Conservation (phyloP, 163 green algal species). For the Volvox carteri region DNA sequence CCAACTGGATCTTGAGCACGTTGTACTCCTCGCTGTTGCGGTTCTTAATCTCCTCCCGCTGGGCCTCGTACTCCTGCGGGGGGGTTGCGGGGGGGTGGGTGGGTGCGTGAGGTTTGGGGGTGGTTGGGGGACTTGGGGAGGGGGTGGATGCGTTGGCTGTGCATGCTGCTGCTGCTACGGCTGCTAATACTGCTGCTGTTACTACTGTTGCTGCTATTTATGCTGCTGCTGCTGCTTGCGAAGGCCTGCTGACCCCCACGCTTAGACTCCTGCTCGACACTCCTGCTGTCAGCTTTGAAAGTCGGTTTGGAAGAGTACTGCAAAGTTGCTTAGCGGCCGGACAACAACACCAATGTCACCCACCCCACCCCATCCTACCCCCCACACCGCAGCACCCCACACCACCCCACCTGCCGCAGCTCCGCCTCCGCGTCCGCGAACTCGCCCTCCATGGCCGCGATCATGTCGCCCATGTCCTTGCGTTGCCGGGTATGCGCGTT, state of each 20-base stretch:
- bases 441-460: constrained; percentile 84
- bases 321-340: too few species aligned
- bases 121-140: not conserved
- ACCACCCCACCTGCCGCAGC: constrained; percentile 66
- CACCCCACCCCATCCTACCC: not conserved
- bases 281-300: too few species aligned
- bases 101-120: not conserved
- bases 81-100: not conserved
- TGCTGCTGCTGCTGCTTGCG: too few species aligned
- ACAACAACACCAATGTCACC: not conserved
- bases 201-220: too few species aligned
- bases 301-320: too few species aligned
- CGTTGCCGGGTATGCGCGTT: constrained; percentile 77
- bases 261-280: too few species aligned
- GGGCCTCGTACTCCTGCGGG: constrained; percentile 72
- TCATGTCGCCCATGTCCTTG: constrained; percentile 88
- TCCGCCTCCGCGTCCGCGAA: constrained; percentile 78
- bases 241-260: too few species aligned
- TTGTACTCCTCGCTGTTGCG: constrained; percentile 93
- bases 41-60: constrained; percentile 85
- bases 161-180: too few species aligned
- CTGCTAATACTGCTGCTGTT: too few species aligned
- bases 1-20: constrained; percentile 90
- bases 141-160: not conserved
- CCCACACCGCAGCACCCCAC: not conserved